Evolutionary conservation across 208 protist genomes (phyloP).

Genomic region (Novymonas esmeraldas): DNA sequence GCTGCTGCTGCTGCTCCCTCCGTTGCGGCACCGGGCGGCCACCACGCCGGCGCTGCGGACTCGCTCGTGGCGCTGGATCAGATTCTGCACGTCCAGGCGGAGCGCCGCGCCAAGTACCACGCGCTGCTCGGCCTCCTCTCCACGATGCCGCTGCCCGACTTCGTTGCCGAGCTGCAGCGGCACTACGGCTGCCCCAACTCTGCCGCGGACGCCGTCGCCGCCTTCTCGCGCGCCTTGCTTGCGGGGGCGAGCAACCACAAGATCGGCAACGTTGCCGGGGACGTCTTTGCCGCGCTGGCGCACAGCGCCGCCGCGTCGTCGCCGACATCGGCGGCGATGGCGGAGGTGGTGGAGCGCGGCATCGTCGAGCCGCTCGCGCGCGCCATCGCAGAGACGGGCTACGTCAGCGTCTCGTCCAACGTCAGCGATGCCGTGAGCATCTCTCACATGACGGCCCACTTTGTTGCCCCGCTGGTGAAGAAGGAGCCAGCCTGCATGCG

Average conservation of each 20-base stretch:
- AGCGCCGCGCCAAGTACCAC: slow-evolving; percentile 89
- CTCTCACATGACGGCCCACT: slow-evolving; percentile 76
- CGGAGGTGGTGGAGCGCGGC: slow-evolving; percentile 36
- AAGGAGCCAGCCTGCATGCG: slow-evolving; percentile 28
- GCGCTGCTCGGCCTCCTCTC: slow-evolving; percentile 72
- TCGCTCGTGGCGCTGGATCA: slow-evolving; percentile 34
- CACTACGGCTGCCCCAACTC: slow-evolving; percentile 26
- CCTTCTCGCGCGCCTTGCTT: slow-evolving; percentile 60
- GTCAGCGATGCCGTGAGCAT: slow-evolving; percentile 53
- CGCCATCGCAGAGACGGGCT: slow-evolving; percentile 56
- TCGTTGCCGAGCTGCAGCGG: slow-evolving; percentile 44
- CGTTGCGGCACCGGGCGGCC: not conserved
- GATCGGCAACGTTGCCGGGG: slow-evolving; percentile 77
- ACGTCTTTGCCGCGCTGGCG: slow-evolving; percentile 69
- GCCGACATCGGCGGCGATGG: not conserved
- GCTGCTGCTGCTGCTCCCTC: no score
- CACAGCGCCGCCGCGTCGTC: slow-evolving; percentile 8
- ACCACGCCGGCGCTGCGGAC: not conserved
- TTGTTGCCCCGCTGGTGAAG: slow-evolving; percentile 80
- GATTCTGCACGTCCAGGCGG: slow-evolving; percentile 62
- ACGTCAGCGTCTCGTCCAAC: slow-evolving; percentile 46
- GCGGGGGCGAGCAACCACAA: slow-evolving; percentile 79
- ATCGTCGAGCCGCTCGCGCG: slow-evolving; percentile 58
- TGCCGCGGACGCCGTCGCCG: slow-evolving; percentile 16
- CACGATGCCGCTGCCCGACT: slow-evolving; percentile 45